Evolutionary conservation across 163 green algal species (phyloP).

Genomic region (Scenedesmus sp.): DNA sequence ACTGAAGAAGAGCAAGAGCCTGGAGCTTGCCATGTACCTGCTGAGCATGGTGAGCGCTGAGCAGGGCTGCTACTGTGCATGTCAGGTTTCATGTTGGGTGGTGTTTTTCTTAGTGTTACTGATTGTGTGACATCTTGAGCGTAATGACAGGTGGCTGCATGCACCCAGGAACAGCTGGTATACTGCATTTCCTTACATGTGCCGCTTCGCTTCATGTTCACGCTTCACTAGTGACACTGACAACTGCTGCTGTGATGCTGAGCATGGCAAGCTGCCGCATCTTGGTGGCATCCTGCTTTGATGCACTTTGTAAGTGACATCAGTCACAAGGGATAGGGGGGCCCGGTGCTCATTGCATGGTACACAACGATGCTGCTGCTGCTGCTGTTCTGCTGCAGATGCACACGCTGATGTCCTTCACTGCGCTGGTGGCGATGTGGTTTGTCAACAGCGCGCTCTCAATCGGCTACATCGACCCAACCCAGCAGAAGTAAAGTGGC

Average conservation of each 20-base stretch:
- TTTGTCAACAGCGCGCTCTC: conserved; percentile 33
- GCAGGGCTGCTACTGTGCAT: neutral
- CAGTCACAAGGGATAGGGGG: too few relatives aligned
- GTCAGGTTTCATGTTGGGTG: neutral
- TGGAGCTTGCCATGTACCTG: conserved; percentile 23
- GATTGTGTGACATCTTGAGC: too few relatives aligned
- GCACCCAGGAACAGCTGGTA: too few relatives aligned
- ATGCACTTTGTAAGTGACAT: too few relatives aligned
- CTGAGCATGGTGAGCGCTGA: conserved; percentile 25
- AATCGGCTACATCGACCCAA: conserved; percentile 5
- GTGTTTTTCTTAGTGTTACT: neutral
- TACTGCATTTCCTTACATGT: too few relatives aligned
- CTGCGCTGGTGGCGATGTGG: conserved; percentile 35
- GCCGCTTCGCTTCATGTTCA: too few relatives aligned
- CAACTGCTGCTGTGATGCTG: too few relatives aligned
- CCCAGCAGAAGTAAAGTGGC: neutral
- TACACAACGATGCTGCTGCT: neutral
- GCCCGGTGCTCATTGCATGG: too few relatives aligned
- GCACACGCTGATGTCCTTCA: conserved; percentile 14
- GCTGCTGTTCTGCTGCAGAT: neutral
- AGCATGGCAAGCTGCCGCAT: too few relatives aligned
- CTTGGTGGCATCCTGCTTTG: too few relatives aligned
- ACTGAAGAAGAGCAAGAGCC: conserved; percentile 27
- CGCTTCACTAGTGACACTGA: too few relatives aligned
- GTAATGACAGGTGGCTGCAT: too few relatives aligned